Conservation (phyloP, 768 basidiomycete species). For the Gyrodon lividus region DNA sequence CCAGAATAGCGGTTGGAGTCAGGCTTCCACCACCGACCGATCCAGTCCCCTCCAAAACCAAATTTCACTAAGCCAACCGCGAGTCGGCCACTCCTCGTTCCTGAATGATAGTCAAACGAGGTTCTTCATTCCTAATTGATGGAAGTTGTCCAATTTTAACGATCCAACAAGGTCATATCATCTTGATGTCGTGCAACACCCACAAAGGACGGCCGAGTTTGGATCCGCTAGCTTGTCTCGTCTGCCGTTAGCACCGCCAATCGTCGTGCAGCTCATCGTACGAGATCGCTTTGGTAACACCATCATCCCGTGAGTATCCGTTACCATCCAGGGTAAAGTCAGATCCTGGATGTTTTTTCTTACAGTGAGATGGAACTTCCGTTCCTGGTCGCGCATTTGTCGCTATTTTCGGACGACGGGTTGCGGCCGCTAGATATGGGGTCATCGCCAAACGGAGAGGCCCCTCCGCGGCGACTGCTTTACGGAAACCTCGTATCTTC, state of each 20-base stretch:
- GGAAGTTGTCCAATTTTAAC: conserved; percentile 18
- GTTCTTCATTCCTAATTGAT: conserved; percentile 33
- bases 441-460: conserved; percentile 45
- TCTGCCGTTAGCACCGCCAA: conserved; percentile 79
- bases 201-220: conserved; percentile 79
- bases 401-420: conserved; percentile 72
- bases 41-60: conserved; percentile 38
- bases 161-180: conserved; percentile 57
- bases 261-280: conserved; percentile 77
- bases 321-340: conserved; percentile 16
- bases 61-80: conserved; percentile 42
- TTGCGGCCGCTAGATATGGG: conserved; percentile 60
- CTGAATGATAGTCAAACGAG: conserved; percentile 53
- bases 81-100: conserved; percentile 59
- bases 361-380: conserved; percentile 82
- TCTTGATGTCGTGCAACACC: conserved; percentile 85
- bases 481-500: conserved; percentile 87
- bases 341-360: conserved; percentile 22
- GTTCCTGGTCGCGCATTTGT: conserved; percentile 83
- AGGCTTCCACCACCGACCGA: conserved; percentile 24
- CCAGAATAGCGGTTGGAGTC: conserved; percentile 28
- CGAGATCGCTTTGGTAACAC: conserved; percentile 68
- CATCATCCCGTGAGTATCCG: conserved; percentile 70
- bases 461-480: conserved; percentile 56
- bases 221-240: conserved; percentile 72